These are phyloP conservation scores for Trichoderma polysporum DNA, from an alignment of 2,329 filamentous ascomycete species.

Conservation along the genomic window DNA sequence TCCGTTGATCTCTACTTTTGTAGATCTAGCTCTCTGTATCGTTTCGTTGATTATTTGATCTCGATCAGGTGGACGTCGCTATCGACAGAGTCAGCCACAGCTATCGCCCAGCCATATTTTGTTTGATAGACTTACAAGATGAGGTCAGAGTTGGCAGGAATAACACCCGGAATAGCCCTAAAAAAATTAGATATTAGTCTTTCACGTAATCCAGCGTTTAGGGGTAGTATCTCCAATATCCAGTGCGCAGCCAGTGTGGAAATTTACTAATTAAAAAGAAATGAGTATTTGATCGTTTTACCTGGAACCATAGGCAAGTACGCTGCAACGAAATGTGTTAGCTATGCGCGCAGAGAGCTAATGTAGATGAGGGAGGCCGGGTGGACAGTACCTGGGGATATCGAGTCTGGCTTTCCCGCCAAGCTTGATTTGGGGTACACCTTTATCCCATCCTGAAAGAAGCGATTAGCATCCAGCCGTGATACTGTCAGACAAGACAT, in stretches of 20 bases:
- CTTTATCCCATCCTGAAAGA: conserved; percentile 74
- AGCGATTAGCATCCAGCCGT: neutral
- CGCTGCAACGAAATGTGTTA: conserved; percentile 40
- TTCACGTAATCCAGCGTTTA: too few species aligned
- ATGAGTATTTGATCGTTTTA: conserved; percentile 41
- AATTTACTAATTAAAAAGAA: too few species aligned
- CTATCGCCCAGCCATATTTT: too few species aligned
- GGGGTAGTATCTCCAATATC: too few species aligned
- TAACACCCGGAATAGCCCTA: neutral
- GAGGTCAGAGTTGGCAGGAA: neutral
- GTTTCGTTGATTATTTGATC: neutral
- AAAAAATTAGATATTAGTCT: neutral
- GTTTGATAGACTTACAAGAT: conserved; percentile 5
- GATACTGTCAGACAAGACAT: conserved; percentile 30
- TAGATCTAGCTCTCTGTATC: too few species aligned
- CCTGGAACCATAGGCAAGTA: conserved; percentile 64
- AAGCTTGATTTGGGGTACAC: conserved; percentile 79
- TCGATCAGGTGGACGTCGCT: conserved; percentile 4
- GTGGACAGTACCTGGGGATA: conserved; percentile 54
- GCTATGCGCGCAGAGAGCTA: neutral
- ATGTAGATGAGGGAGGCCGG: too few species aligned
- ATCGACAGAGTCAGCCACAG: neutral
- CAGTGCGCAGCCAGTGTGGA: too few species aligned
- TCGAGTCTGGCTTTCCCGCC: conserved; percentile 86
- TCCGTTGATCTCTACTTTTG: too few species aligned